Base-by-base conservation (phyloP, 1,139 yeast species). In the Candida dubliniensis region DNA sequence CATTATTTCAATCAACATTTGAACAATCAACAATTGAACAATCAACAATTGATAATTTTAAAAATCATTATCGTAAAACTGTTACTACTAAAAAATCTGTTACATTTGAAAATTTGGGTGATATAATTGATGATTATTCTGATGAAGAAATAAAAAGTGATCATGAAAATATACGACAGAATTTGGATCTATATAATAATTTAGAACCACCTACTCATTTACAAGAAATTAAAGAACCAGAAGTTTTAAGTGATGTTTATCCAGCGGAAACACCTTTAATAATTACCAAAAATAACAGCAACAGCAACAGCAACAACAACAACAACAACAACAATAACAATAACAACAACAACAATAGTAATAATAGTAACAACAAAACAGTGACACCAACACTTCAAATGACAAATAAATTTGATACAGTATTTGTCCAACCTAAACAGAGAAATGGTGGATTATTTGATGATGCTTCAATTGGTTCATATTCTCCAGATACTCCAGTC, bases 241-340 rank as follows among this genome's bases (percentile, higher is more conserved):
- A 77, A 45, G 68, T 71, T 1, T 55, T 74, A 30, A 74, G 79
- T 50, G 81, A 77, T 42, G 55, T 69, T 0, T 72, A 60, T 43
- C 69, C 74, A 2, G 55, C 53, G 14, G 74, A 67, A 34, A 57
- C 65, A 1, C 79, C 78, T 1, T 60, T 76, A 38, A 52, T 68
- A 6, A 61, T 75, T 18, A 64, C 56, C 42, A 77, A 75, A 44
- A 44, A 46, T 34, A 36, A 38, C 14, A 34, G 5, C 9, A 23
- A 23, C 15, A 38, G 25, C 13, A 38, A 38, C 9, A 44, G 42
- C 15, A 23, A 31, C n/a, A 34, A 30, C 31, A 14, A 29, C 13
- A 30, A n/a, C n/a, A n/a, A n/a, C n/a, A n/a, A n/a, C n/a, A n/a
- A n/a, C n/a, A n/a, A n/a, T n/a, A 11, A 31, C 41, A 14, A 9